Percentiles rank a stretch among this genome's conserved stretches.
Evolutionary conservation across 768 basidiomycete species (phyloP).

Genomic region (Trametes cingulata): DNA sequence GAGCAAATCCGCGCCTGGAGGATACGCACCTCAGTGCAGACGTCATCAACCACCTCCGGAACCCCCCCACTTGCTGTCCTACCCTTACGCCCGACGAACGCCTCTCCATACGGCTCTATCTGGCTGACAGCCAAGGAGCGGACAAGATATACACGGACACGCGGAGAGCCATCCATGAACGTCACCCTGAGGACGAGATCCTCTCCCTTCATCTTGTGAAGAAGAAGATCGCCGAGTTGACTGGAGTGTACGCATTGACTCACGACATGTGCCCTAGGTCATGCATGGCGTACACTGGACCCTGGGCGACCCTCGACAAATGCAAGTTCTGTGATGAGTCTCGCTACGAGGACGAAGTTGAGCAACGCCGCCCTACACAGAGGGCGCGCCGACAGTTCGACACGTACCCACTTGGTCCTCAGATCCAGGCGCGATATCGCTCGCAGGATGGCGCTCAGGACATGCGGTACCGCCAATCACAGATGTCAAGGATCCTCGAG

Average conservation of each 20-base stretch:
- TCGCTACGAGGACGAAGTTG: conserved; percentile 25
- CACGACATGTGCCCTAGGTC: conserved; percentile 46
- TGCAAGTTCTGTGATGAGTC: conserved; percentile 37
- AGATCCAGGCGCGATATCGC: conserved; percentile 41
- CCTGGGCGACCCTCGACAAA: conserved; percentile 27
- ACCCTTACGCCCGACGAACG: neutral
- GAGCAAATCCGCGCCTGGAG: neutral
- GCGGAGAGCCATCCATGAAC: neutral
- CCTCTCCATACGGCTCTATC: neutral
- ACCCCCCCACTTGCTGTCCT: neutral
- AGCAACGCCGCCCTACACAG: neutral
- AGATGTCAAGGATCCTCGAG: neutral
- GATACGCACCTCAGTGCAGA: neutral
- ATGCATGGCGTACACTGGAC: conserved; percentile 44
- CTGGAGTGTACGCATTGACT: conserved; percentile 30
- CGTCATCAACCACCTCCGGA: neutral
- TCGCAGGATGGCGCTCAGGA: neutral
- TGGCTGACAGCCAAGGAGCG: neutral
- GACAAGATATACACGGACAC: neutral
- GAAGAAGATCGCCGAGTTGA: conserved; percentile 1
- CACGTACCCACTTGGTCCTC: conserved; percentile 44
- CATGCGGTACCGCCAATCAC: conserved; percentile 1
- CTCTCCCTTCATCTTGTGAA: neutral
- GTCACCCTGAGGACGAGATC: neutral
- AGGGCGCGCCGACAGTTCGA: conserved; percentile 32